phyloP scores from a whole-genome alignment of 106 monocot species.

The Dactylorhiza incarnata region DNA sequence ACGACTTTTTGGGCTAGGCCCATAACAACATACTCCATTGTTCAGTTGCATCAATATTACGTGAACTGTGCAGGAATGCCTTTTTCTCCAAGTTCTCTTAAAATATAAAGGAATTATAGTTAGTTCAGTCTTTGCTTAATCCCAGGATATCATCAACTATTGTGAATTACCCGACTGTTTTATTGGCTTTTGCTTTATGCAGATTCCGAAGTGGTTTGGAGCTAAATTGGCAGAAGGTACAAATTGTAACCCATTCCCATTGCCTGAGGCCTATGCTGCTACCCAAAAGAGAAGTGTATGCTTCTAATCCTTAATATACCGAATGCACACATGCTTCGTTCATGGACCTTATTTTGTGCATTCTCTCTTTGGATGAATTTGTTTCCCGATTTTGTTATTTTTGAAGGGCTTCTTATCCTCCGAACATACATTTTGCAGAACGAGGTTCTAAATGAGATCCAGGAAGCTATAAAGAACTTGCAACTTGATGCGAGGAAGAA shows the following conservation, averaged over 20 bases:
- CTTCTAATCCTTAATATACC: background rate
- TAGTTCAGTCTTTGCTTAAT: background rate
- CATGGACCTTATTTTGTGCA: background rate
- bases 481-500: conserved; percentile 62
- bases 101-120: background rate
- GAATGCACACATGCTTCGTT: background rate
- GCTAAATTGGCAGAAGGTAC: conserved; percentile 21
- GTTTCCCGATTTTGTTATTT: background rate
- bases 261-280: conserved; percentile 44
- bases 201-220: conserved; percentile 58
- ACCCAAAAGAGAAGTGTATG: conserved; percentile 41
- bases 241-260: conserved; percentile 44
- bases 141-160: background rate
- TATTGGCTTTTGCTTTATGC: background rate
- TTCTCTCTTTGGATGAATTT: background rate
- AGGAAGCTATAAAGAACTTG: conserved; percentile 51
- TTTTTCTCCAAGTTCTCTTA: background rate
- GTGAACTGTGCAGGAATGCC: too few species aligned
- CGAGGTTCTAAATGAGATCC: conserved; percentile 32
- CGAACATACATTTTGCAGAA: conserved; percentile 6
- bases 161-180: background rate
- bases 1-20: too few species aligned
- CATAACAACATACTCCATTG: too few species aligned
- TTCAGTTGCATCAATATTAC: too few species aligned
- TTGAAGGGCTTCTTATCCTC: background rate